A percentile compares a stretch with the other conserved stretches of the same genome.
Conservation (phyloP, 352 stramenopile species). For the Globisporangium carolinianum region DNA sequence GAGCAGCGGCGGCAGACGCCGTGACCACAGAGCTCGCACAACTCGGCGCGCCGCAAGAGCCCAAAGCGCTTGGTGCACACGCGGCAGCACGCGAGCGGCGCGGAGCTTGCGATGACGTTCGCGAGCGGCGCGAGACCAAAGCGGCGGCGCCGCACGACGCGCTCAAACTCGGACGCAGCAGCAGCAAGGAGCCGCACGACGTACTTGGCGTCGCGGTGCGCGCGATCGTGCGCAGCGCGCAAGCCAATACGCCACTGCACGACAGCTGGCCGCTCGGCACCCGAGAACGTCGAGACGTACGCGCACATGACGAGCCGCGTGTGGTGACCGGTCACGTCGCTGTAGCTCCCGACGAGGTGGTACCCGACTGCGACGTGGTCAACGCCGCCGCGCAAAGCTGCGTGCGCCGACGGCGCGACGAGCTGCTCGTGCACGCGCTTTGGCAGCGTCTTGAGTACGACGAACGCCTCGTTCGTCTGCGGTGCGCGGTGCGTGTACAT, state of each 20-base stretch:
- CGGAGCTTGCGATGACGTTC: slow-evolving; percentile 12
- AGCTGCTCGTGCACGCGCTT: slow-evolving; percentile 36
- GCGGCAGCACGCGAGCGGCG: slow-evolving; percentile 28
- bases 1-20: slow-evolving; percentile 58
- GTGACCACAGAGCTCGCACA: slow-evolving; percentile 61
- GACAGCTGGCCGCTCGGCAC: slow-evolving; percentile 6
- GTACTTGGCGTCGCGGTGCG: slow-evolving; percentile 37
- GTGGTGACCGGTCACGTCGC: slow-evolving; percentile 35
- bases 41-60: slow-evolving; percentile 41
- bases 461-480: slow-evolving; percentile 40
- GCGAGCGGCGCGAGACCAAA: slow-evolving; percentile 44
- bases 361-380: slow-evolving; percentile 67
- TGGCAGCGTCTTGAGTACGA: slow-evolving; percentile 60
- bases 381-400: slow-evolving; percentile 23
- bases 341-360: slow-evolving; percentile 43
- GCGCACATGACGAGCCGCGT: slow-evolving; percentile 55
- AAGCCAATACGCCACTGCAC: slow-evolving; percentile 12
- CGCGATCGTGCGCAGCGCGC: slow-evolving; percentile 3
- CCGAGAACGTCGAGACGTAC: slow-evolving; percentile 23
- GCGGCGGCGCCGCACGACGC: slow-evolving; percentile 45
- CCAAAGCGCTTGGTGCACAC: slow-evolving; percentile 50
- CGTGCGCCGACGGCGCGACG: slow-evolving; percentile 6
- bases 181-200: slow-evolving; percentile 40
- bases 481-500: slow-evolving; percentile 40
- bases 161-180: slow-evolving; percentile 44